Conservation (phyloP, 2,329 filamentous ascomycete genomes). For the Xylaria sp. region DNA sequence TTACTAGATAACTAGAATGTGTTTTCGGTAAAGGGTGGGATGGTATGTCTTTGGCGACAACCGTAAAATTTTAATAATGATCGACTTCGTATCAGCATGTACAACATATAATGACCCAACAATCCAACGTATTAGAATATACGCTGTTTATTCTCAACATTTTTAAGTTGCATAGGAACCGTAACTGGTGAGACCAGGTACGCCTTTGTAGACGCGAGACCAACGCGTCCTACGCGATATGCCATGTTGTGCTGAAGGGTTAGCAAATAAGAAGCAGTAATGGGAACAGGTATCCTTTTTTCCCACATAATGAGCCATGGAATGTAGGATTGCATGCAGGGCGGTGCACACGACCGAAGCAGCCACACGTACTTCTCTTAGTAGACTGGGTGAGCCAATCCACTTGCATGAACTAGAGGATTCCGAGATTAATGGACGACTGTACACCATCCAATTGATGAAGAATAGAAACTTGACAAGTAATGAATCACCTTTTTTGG, state of each 20-base stretch:
- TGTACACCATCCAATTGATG: conserved; percentile 2
- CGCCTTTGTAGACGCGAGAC: conserved; percentile 5
- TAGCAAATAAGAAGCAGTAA: conserved; percentile 2
- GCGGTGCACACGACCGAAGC: conserved; percentile 22
- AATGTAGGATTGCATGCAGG: conserved; percentile 33
- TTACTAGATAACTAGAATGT: background rate
- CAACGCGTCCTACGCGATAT: background rate
- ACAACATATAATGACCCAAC: conserved; percentile 8
- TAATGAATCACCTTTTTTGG: background rate
- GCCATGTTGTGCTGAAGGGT: background rate
- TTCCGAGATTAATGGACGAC: conserved; percentile 32
- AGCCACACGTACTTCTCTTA: conserved; percentile 16
- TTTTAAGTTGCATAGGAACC: conserved; percentile 6
- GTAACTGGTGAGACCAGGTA: background rate
- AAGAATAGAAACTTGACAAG: background rate
- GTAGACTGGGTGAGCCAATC: conserved; percentile 30
- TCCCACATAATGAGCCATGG: conserved; percentile 1
- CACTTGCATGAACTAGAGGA: conserved; percentile 41
- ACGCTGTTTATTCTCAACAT: background rate
- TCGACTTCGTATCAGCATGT: conserved; percentile 5
- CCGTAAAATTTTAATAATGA: background rate
- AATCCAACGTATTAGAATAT: background rate
- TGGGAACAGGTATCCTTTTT: background rate
- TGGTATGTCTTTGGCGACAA: background rate
- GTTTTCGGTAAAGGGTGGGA: background rate